Percentiles rank a stretch among this genome's conserved stretches.
Conservation (phyloP, 2,329 filamentous ascomycete genomes). For the Leptographium wingfieldii region DNA sequence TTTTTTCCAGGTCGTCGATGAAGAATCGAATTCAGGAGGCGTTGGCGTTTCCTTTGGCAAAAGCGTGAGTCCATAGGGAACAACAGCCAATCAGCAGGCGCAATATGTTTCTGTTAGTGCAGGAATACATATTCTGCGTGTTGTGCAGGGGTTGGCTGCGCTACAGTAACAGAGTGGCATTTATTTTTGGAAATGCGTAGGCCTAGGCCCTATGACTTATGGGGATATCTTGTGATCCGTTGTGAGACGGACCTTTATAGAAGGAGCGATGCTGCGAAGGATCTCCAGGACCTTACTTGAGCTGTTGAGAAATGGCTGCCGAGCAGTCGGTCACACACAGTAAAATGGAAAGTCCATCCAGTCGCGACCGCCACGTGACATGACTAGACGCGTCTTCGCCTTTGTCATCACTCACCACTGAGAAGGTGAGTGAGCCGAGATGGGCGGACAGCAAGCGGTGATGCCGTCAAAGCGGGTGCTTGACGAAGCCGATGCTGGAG, state of each 20-base stretch:
- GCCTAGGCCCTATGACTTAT: too few species aligned
- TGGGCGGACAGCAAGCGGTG: neutral
- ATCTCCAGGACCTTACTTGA: too few species aligned
- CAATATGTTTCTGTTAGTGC: neutral
- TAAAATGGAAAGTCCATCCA: too few species aligned
- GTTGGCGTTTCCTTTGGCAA: neutral
- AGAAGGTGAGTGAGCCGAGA: neutral
- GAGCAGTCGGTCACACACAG: neutral
- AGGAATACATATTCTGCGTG: neutral
- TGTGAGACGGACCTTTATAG: too few species aligned
- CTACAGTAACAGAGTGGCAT: neutral
- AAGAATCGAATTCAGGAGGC: conserved; percentile 2
- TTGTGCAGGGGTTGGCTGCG: neutral
- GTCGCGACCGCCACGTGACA: neutral
- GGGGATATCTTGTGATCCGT: too few species aligned
- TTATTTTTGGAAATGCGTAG: neutral
- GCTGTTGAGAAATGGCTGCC: too few species aligned
- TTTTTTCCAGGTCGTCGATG: neutral
- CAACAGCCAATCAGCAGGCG: neutral
- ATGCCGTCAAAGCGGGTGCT: neutral
- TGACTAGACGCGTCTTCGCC: neutral
- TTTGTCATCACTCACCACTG: neutral
- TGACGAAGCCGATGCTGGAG: neutral
- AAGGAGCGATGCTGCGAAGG: too few species aligned
- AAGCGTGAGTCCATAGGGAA: neutral